phyloP scores from a whole-genome alignment of 306 rosid genomes.

The Trifolium dubium region DNA sequence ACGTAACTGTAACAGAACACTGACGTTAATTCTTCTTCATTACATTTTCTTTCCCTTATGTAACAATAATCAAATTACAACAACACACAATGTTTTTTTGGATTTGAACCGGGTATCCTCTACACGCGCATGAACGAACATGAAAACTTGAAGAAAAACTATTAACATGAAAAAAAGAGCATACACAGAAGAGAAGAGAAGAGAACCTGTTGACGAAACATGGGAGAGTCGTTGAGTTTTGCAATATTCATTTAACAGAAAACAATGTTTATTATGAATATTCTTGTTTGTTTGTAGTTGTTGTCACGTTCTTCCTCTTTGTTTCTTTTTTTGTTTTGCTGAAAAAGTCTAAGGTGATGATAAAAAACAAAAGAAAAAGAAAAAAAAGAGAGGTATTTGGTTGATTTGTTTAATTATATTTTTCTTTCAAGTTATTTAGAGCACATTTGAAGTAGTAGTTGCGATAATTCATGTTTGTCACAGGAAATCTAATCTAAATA shows the following conservation, averaged over 20 bases:
- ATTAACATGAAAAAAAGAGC: neutral
- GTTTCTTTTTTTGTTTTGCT: constrained; percentile 22
- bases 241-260: constrained; percentile 46
- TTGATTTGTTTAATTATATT: constrained; percentile 16
- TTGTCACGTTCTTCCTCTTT: neutral
- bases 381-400: neutral
- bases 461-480: constrained; percentile 56
- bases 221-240: constrained; percentile 57
- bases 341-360: constrained; percentile 22
- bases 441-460: constrained; percentile 50
- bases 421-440: constrained; percentile 33
- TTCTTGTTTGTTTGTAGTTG: neutral
- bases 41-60: neutral
- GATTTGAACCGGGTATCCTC: no score
- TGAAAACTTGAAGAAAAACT: no score
- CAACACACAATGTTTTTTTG: neutral
- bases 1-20: neutral
- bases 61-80: neutral
- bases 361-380: neutral
- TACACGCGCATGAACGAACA: no score
- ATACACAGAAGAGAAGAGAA: neutral
- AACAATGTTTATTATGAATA: neutral
- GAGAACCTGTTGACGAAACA: constrained; percentile 66
- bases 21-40: neutral
- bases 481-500: constrained; percentile 27